These are phyloP conservation scores for Hemileia vastatrix DNA, from an alignment of 1,284 basidiomycete genomes.

Conservation along the genomic window DNA sequence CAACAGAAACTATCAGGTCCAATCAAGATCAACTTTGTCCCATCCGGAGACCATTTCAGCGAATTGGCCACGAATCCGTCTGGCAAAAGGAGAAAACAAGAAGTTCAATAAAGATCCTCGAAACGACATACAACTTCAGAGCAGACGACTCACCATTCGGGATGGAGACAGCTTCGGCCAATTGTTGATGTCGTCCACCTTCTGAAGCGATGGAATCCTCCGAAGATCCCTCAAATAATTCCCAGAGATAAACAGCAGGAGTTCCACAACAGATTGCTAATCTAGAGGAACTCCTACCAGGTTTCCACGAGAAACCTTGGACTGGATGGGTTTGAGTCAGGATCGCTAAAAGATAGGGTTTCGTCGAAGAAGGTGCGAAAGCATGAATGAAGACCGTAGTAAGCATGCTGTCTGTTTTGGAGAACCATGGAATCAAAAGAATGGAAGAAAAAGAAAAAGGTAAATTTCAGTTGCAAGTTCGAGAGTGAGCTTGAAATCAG, in stretches of 20 bases:
- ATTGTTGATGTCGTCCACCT: constrained; percentile 10
- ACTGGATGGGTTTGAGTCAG: constrained; percentile 57
- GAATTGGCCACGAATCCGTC: constrained; percentile 50
- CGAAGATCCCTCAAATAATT: constrained; percentile 37
- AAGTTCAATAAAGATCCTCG: background rate
- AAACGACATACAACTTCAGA: background rate
- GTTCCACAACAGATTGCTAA: constrained; percentile 60
- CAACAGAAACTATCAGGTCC: constrained; percentile 69
- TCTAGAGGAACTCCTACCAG: constrained; percentile 58
- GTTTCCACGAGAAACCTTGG: constrained; percentile 62
- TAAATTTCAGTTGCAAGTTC: constrained; percentile 14
- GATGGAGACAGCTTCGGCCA: constrained; percentile 31
- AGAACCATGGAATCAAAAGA: constrained; percentile 6
- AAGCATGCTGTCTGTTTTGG: constrained; percentile 54
- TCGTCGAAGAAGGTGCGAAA: constrained; percentile 54
- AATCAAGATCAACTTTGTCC: constrained; percentile 61
- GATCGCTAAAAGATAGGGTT: constrained; percentile 56
- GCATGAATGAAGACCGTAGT: constrained; percentile 55
- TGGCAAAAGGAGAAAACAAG: background rate
- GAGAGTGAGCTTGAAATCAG: background rate
- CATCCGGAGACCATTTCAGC: constrained; percentile 69
- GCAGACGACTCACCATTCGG: constrained; percentile 20
- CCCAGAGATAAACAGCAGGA: constrained; percentile 65
- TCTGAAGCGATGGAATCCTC: background rate
- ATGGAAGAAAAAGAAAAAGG: too few species aligned